Base-by-base conservation (phyloP, 2,329 filamentous ascomycete genomes). In the Passalora sequoiae region DNA sequence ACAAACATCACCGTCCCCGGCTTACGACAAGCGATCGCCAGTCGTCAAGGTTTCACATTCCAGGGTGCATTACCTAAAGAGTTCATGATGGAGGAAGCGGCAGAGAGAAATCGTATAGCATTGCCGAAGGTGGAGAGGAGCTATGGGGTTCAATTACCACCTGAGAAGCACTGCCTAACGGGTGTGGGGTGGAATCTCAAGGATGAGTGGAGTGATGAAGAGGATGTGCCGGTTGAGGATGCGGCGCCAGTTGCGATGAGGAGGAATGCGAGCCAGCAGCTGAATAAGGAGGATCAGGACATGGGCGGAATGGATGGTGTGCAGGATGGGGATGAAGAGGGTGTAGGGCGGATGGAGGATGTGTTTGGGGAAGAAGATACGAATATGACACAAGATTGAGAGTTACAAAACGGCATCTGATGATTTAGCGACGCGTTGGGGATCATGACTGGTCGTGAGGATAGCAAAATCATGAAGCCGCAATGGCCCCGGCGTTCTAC, bases 31-130 rank as follows among this genome's bases (percentile, higher is more conserved):
- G 84, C 85, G 17, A 85, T 89, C 44, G 76, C 78, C 4, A 78
- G 76, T 35, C 72, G 84, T 3, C 71, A 86, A 31, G 76, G 80
- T 21, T 84, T 81, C 61, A 81, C 86, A 60, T 89, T 88, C 66
- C 72, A 74, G 70, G 76, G 49, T 67, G 76, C 49, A 71, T 74
- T 59, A 69, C 76, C 78, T 1, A 89, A 89, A 61, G 86, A 91
- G 53, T 89, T 84, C 64, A 73, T 89, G 69, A 69, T 82, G 44
- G 84, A 89, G 61, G 70, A 88, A n/a, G 86, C 84, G 9, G 72
- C 75, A 50, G 80, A 84, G 60, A 70, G 81, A 51, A 89, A 89
- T 66, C 78, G 77, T 56, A 71, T 83, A 20, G 76, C 74, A 1
- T 66, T 89, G 50, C 75, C 75, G 29, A 66, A 71, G 53, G 72